Conservation (phyloP, 2,329 filamentous ascomycete species). For the Elsinoe ampelina region DNA sequence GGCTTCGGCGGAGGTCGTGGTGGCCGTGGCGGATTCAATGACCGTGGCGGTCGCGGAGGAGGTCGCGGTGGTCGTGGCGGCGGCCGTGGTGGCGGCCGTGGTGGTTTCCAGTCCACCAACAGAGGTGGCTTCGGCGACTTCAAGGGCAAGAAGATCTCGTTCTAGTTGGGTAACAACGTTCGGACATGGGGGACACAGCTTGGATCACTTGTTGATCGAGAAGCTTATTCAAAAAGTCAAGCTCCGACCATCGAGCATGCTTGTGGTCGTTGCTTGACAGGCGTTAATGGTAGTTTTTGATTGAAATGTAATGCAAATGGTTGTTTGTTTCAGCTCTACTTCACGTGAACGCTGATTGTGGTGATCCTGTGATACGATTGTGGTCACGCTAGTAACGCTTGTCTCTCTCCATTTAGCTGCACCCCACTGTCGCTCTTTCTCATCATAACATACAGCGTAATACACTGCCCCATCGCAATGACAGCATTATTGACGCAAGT, state of each 20-base stretch:
- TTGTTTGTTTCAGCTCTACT: slow-evolving; percentile 1
- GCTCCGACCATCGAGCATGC: slow-evolving; percentile 4
- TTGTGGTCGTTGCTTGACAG: not conserved
- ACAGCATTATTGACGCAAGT: too few species aligned
- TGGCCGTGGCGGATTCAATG: slow-evolving; percentile 28
- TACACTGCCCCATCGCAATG: too few species aligned
- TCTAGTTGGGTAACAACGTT: slow-evolving; percentile 28
- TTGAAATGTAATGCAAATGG: slow-evolving; percentile 3
- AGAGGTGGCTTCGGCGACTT: slow-evolving; percentile 55
- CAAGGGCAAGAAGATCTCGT: slow-evolving; percentile 72
- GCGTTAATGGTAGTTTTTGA: not conserved
- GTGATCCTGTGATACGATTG: slow-evolving; percentile 1
- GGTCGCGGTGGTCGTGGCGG: slow-evolving; percentile 46
- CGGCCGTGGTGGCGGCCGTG: slow-evolving; percentile 40
- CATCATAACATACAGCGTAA: too few species aligned
- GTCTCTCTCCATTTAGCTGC: too few species aligned
- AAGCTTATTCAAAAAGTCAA: slow-evolving; percentile 4
- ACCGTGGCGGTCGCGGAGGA: slow-evolving; percentile 41
- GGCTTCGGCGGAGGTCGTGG: slow-evolving; percentile 28
- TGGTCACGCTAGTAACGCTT: too few species aligned
- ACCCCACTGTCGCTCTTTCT: too few species aligned
- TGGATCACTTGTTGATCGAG: slow-evolving; percentile 5
- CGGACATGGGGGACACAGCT: not conserved
- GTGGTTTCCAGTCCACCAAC: slow-evolving; percentile 37
- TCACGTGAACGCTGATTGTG: not conserved